phyloP scores from a whole-genome alignment of 106 monocot genomes.

The Acorus calamus region DNA sequence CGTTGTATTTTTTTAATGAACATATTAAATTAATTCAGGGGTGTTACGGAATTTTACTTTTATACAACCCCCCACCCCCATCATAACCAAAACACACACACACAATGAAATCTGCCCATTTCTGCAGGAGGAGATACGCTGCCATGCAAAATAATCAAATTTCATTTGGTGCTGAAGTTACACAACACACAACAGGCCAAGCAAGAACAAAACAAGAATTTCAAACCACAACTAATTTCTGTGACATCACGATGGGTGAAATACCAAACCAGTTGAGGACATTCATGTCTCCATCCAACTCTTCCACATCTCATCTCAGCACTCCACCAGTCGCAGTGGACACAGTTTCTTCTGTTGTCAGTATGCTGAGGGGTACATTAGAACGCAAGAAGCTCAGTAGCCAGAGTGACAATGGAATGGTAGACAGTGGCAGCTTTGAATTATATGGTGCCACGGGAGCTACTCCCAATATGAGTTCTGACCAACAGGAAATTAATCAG shows the following conservation, averaged over 20 bases:
- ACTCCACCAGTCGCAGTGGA: slow-evolving; percentile 27
- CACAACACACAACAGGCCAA: slow-evolving; percentile 4
- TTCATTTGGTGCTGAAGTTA: slow-evolving; percentile 20
- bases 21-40: too few species aligned
- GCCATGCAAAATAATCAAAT: slow-evolving; percentile 48
- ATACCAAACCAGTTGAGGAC: slow-evolving; percentile 18
- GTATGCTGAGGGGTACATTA: slow-evolving; percentile 54
- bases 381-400: slow-evolving; percentile 41
- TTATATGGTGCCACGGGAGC: slow-evolving; percentile 30
- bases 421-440: slow-evolving; percentile 21
- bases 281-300: slow-evolving; percentile 48
- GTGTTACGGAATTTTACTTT: too few species aligned
- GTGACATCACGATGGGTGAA: slow-evolving; percentile 24
- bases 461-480: slow-evolving; percentile 9
- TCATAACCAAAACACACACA: too few species aligned
- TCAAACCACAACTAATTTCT: slow-evolving; percentile 13
- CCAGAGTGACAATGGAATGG: slow-evolving; percentile 19
- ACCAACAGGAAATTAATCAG: slow-evolving; percentile 23
- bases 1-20: too few species aligned
- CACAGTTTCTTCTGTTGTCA: slow-evolving; percentile 56
- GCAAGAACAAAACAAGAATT: slow-evolving; percentile 18
- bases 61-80: too few species aligned
- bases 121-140: slow-evolving; percentile 50
- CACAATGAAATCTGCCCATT: neutral
- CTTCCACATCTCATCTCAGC: slow-evolving; percentile 38